A percentile compares a stretch with the other conserved stretches of the same genome.
Conservation (phyloP, 768 basidiomycete species). For the Cytidiella melzeri region DNA sequence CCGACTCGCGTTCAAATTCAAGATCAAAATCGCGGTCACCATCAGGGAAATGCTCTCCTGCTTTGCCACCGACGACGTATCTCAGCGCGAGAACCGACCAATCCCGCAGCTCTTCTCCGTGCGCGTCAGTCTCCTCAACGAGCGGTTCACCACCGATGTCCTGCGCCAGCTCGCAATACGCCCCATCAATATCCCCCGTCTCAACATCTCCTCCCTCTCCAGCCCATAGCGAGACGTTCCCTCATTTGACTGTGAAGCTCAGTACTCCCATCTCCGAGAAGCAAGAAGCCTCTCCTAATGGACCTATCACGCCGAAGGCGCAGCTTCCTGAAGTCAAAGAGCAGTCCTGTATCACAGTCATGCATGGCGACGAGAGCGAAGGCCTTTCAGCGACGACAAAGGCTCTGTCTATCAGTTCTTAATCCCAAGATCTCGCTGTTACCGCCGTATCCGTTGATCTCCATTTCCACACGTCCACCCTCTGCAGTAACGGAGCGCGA, state of each 20-base stretch:
- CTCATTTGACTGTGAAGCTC: not conserved
- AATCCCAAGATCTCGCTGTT: not conserved
- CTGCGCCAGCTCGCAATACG: conserved; percentile 43
- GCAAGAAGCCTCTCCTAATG: not conserved
- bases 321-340: conserved; percentile 1
- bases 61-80: not conserved
- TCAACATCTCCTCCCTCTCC: conserved; percentile 27
- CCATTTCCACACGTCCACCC: not conserved
- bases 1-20: conserved; percentile 16
- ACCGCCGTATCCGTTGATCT: not conserved
- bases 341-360: conserved; percentile 7
- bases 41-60: not conserved
- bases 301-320: not conserved
- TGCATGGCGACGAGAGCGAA: not conserved
- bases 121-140: conserved; percentile 32
- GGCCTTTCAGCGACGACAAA: conserved; percentile 1
- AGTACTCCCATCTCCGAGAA: not conserved
- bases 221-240: conserved; percentile 14
- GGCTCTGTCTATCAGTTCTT: conserved; percentile 4
- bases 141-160: conserved; percentile 55
- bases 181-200: conserved; percentile 22
- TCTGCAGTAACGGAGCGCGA: not conserved
- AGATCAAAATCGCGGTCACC: conserved; percentile 5
- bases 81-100: not conserved
- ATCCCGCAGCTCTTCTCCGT: conserved; percentile 20